These are phyloP conservation scores for Lecanicillium sp. DNA, from an alignment of 2,329 filamentous ascomycete species.

Conservation along the genomic window DNA sequence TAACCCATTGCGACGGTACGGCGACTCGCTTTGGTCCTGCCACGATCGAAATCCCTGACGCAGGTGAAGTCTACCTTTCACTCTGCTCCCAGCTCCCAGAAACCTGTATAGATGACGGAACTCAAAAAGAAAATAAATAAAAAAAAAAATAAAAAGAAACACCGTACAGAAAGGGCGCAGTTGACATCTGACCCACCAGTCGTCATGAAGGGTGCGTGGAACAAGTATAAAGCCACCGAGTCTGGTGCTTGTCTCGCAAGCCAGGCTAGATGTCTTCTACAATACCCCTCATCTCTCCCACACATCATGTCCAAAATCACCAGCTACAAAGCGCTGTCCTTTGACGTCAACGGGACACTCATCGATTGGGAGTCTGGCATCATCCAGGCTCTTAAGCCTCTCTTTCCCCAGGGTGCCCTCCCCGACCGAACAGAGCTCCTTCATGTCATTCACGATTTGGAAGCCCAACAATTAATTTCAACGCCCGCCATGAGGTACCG, in stretches of 20 bases:
- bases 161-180: not conserved
- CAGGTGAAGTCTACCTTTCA: too few species aligned
- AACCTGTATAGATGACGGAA: not conserved
- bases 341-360: conserved; percentile 77
- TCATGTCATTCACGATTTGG: conserved; percentile 37
- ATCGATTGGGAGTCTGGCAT: conserved; percentile 73
- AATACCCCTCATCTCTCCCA: not conserved
- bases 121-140: not conserved
- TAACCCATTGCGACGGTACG: too few species aligned
- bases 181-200: not conserved
- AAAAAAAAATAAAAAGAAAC: not conserved
- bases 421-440: conserved; percentile 34
- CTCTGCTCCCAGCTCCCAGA: too few species aligned
- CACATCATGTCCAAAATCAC: conserved; percentile 6
- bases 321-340: conserved; percentile 47
- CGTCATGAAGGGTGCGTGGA: not conserved
- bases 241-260: not conserved
- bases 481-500: conserved; percentile 56
- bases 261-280: not conserved
- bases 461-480: conserved; percentile 44
- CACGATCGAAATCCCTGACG: too few species aligned
- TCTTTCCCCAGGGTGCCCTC: conserved; percentile 31
- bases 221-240: not conserved
- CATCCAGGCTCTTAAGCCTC: conserved; percentile 44
- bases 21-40: too few species aligned